phyloP scores from a whole-genome alignment of 1,284 basidiomycete species.

The Naganishia albida region DNA sequence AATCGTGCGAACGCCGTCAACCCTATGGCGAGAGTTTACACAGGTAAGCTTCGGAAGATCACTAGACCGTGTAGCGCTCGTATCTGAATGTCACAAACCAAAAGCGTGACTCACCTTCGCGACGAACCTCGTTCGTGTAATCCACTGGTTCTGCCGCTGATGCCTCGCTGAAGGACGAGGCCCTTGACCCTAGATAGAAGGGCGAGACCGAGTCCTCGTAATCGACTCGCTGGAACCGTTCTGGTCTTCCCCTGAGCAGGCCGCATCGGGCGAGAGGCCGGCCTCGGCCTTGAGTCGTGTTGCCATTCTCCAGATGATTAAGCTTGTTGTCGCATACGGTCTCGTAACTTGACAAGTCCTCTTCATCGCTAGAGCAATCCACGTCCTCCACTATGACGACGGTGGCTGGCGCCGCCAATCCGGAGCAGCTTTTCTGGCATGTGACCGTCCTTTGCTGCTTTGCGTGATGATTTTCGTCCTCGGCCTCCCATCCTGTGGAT shows the following conservation, averaged over 20 bases:
- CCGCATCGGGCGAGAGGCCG: background rate
- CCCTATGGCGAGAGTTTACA: too few relatives aligned
- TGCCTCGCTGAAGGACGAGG: background rate
- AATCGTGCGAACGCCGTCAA: too few relatives aligned
- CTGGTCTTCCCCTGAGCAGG: background rate
- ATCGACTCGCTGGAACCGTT: background rate
- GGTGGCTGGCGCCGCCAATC: background rate
- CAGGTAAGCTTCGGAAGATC: background rate
- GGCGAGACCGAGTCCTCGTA: background rate
- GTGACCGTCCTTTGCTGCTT: background rate
- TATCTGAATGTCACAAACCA: too few relatives aligned
- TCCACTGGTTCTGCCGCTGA: background rate
- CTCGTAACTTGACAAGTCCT: background rate
- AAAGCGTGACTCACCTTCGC: background rate
- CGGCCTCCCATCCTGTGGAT: background rate
- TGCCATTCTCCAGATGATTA: background rate
- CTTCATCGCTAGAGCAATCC: conserved; percentile 15
- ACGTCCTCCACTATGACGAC: conserved; percentile 19
- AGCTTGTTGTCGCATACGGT: background rate
- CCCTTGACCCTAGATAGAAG: background rate
- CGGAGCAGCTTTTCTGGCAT: background rate
- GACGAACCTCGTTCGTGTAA: background rate
- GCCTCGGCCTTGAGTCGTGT: background rate
- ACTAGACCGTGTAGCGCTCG: background rate
- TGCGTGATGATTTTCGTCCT: background rate